Base-by-base conservation (phyloP, 257 asterid species). In the Gentiana straminea region DNA sequence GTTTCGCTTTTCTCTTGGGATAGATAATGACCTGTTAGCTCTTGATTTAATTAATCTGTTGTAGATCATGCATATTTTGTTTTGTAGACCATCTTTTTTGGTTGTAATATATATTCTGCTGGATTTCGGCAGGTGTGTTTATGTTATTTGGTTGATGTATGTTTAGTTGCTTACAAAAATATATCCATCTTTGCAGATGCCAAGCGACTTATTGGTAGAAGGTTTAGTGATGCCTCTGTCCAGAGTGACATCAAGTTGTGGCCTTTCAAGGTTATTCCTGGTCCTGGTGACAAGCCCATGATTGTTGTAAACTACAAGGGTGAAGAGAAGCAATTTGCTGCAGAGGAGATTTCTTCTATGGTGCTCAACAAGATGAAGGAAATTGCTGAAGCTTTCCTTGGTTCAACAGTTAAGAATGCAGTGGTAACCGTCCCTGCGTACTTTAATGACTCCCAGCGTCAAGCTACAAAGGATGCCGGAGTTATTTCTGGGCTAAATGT, bases 401-500 rank as follows among this genome's bases (percentile, higher is more conserved):
- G 75, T 0, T 64, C 67, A 51, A 70, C 75, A 7, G 49, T 70
- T 41, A 70, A 64, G 54, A 64, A 70, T 55, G 75, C 70, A 1
- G 75, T 70, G 49, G 70, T 70, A 41, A 70, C 65, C 38, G 62
- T 57, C 3, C 62, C 62, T 57, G 62, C 62, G 3, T 57, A 57
- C 34, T 57, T 57, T 41, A 57, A 57, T 43, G 62, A 57, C 43
- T 57, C 62, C 4, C 62, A 57, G 62, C 62, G 62, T 33, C 62
- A 57, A 12, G 62, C 62, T 10, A 57, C 79, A n/a, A 74, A 74
- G 35, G 76, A 74, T 59, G 79, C 79, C 1, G 79, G 79, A 12
- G 75, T 70, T 12, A 74, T 70, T 49, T 70, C 76, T 60, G 79
- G 79, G 43, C 62, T 69, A 7, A 64, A 69, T 54, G 75, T 69